Base-by-base conservation (phyloP, 129 eudicot species). In the Oenanthe sinensis region DNA sequence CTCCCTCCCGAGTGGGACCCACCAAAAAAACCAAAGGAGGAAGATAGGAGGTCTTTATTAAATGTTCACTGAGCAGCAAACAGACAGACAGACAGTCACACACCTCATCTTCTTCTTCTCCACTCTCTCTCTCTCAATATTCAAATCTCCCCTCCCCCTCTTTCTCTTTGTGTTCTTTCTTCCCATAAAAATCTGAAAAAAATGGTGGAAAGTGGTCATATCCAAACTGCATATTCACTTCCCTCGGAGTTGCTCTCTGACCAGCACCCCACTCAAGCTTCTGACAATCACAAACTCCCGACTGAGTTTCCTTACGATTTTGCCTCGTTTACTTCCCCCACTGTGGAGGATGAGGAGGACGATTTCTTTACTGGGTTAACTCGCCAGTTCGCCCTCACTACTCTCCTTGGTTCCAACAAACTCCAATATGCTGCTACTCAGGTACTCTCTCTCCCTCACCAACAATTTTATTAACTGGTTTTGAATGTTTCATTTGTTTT, bases 201-300 rank as follows among this genome's bases (percentile, higher is more conserved):
- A 69, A 89, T 87, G 88, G 69, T 83, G 54, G 84, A 85, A 72
- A 50, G 6, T 42, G 62, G 83, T 45, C 69, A 77, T 67, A 60
- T 58, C 55, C 81, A 82, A 79, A 78, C 76, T 5, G 80, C 76
- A 11, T 84, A 87, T 42, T 85, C 87, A 83, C 82, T 90, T 42
- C 97, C 91, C 24, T 75, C 95, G 48, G 92, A 91, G n/a, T 87
- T 92, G 52, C 89, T 89, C 75, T 71, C 89, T 74, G 89, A 74
- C 82, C 84, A 76, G 24, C 84, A 65, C 60, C 71, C 11, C 60
- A 67, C 45, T 71, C 54, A 63, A 15, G 17, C 50, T 9, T 22
- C 26, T 22, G 33, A 40, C 75, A 20, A 71, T 12, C 36, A 17
- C 49, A 26, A 22, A 1, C 47, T 44, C 30, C 54, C 76, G 1